Base-by-base conservation (phyloP, 768 basidiomycete genomes). In the Leccinum barrowsii region DNA sequence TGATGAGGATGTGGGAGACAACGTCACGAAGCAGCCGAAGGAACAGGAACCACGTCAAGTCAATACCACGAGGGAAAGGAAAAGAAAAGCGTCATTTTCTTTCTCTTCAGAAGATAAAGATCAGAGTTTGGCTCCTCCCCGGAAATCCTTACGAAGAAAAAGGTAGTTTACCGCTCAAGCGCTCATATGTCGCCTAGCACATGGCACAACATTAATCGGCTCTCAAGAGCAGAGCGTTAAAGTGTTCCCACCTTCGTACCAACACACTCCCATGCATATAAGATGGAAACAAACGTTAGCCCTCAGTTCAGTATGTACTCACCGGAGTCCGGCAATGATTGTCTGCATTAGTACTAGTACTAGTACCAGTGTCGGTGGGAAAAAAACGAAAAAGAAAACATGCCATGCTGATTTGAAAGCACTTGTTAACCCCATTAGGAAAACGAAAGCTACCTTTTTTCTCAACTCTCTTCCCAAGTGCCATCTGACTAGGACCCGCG, bases 381-480 rank as follows among this genome's bases (percentile, higher is more conserved):
- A 34, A 12, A 12, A 40, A 40, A 10, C 2, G 28, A 30, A 30
- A 30, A 28, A 1, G 2, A 12, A 32, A 11, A 15, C 13, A 35
- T 15, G 34, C 4, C 34, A 35, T 42, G 40, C 19, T 44, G 42
- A 44, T 44, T 44, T 44, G 42, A 44, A 44, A 44, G 42, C 42
- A 21, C 11, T 44, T 19, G 8, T 3, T 30, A 30, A 24, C 49
- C 21, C 15, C 6, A 35, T 24, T 11, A 22, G 59, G 59, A 44
- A 40, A 42, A 22, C 22, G 30, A 52, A 26, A 24, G 50, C 28
- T 56, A 17, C 19, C 61, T 34, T 60, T 67, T 74, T 73, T 68
- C 73, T 69, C 71, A 70, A 63, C 57, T 60, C 67, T 73, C 66
- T 63, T 63, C 48, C 56, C 59, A 56, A 52, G 63, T 60, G 66